Evolutionary conservation across 169 alveolate species (phyloP).

Genomic region (Plasmodium coatneyi): DNA sequence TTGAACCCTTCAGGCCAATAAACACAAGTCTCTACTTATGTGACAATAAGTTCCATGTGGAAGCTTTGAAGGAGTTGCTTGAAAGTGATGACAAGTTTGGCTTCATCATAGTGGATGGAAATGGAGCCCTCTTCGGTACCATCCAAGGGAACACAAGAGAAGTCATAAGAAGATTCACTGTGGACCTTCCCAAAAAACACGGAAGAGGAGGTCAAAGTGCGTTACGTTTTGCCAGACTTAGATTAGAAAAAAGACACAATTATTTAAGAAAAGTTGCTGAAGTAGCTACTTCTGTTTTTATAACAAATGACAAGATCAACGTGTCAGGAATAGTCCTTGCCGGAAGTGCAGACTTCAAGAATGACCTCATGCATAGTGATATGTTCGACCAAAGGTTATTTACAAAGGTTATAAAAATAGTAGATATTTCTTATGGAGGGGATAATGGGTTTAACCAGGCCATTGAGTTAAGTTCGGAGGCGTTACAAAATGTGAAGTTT

Average conservation of each 20-base stretch:
- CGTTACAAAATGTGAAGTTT: slow-evolving; percentile 92
- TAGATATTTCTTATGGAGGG: slow-evolving; percentile 99
- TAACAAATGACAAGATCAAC: slow-evolving; percentile 95
- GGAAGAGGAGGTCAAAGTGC: slow-evolving; percentile 99
- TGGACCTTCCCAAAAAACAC: slow-evolving; percentile 98
- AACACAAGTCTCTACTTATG: slow-evolving; percentile 97
- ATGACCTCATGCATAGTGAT: slow-evolving; percentile 93
- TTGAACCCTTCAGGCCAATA: slow-evolving; percentile 99
- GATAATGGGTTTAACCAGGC: slow-evolving; percentile 99
- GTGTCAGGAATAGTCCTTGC: slow-evolving; percentile 95
- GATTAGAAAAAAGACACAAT: slow-evolving; percentile 98
- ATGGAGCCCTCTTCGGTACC: slow-evolving; percentile 97
- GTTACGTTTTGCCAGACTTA: slow-evolving; percentile 99
- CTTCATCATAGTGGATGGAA: slow-evolving; percentile 98
- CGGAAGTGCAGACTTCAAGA: slow-evolving; percentile 99
- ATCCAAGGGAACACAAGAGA: slow-evolving; percentile 95
- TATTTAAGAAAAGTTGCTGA: slow-evolving; percentile 99
- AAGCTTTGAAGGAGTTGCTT: slow-evolving; percentile 88
- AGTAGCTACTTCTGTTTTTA: slow-evolving; percentile 95
- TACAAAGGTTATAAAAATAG: slow-evolving; percentile 94
- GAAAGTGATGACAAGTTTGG: slow-evolving; percentile 98
- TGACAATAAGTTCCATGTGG: slow-evolving; percentile 97
- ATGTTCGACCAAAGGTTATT: slow-evolving; percentile 96
- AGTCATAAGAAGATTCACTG: slow-evolving; percentile 94
- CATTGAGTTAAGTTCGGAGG: slow-evolving; percentile 95